Percentiles rank a stretch among this genome's conserved stretches.
Evolutionary conservation across 2,329 filamentous ascomycete species (phyloP).

Genomic region (Phialocephala subalpina): DNA sequence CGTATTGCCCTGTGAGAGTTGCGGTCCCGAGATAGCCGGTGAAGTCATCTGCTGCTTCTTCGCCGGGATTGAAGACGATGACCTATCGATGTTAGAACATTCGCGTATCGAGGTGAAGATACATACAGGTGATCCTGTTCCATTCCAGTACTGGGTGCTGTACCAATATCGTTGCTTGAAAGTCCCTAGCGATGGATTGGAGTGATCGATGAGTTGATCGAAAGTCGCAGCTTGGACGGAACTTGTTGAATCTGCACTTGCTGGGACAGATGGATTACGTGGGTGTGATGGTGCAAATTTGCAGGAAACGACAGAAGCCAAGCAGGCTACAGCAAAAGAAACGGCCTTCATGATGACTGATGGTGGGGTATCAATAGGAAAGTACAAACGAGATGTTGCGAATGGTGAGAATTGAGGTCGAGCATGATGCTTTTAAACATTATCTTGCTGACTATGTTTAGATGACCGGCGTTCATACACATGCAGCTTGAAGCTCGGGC

Average conservation of each 20-base stretch:
- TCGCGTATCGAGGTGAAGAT: too few relatives aligned
- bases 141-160: slow-evolving; percentile 56
- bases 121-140: slow-evolving; percentile 58
- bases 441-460: neutral
- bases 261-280: slow-evolving; percentile 4
- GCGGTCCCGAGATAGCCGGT: slow-evolving; percentile 1
- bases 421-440: slow-evolving; percentile 6
- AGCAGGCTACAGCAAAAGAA: slow-evolving; percentile 6
- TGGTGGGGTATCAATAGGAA: neutral
- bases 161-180: slow-evolving; percentile 62
- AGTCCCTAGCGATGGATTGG: slow-evolving; percentile 57
- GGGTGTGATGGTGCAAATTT: neutral
- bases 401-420: neutral
- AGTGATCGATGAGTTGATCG: slow-evolving; percentile 64
- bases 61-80: slow-evolving; percentile 56
- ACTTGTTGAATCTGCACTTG: neutral
- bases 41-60: slow-evolving; percentile 37
- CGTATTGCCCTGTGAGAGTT: slow-evolving; percentile 52
- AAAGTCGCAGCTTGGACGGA: slow-evolving; percentile 44
- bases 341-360: slow-evolving; percentile 7
- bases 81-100: slow-evolving; percentile 32
- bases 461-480: neutral
- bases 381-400: neutral
- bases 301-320: slow-evolving; percentile 8
- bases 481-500: neutral